Base-by-base conservation (phyloP, 2,329 filamentous ascomycete species). In the Neonectria hederae region DNA sequence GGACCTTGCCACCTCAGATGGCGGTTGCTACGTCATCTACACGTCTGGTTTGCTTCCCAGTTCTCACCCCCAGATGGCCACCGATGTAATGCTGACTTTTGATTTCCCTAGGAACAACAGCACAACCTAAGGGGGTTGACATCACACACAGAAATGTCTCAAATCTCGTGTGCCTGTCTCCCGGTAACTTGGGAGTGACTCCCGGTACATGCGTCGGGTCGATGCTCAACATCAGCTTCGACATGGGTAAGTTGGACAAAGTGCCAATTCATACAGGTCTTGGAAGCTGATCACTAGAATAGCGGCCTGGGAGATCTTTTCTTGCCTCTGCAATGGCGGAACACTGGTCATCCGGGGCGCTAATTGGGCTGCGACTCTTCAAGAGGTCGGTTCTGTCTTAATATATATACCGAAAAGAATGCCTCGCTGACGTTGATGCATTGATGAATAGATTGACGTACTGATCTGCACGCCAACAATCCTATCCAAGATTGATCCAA, bases 221-320 rank as follows among this genome's bases (percentile, higher is more conserved):
- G 59, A 78, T 88, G 7, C 77, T 89, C 43, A 88, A 85, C 65
- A 83, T 89, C 48, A 84, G 84, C 46, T 89, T 89, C 65, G 87
- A 89, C 66, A 88, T 89, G 86, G 84, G 86, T 87, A 78, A 70
- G 83, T 76, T 40, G 14, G 38, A 57, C 58, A 63, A 21, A 59
- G 45, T 22, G 26, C 19, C 5, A 2, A 63, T 40, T 46, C 7
- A 38, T 9, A 4, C 6, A 22, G 22, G 5, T 9, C 4, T 40
- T 54, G 43, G 46, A 56, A 24, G 40, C 60, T 75, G 51, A 72
- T 62, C 19, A 13, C 10, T 26, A 17, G 54, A 24, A 43, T 43
- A 87, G 86, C 84, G 22, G 86, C 86, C 13, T 89, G 87, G 86
- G 86, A 89, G 66, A 84, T 88, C n/a, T 80, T 89, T 9, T 82